A percentile compares a stretch with the other conserved stretches of the same genome.
These are phyloP conservation scores for Didymellaceae sp. DNA, from an alignment of 2,329 filamentous ascomycete species.

Conservation along the genomic window DNA sequence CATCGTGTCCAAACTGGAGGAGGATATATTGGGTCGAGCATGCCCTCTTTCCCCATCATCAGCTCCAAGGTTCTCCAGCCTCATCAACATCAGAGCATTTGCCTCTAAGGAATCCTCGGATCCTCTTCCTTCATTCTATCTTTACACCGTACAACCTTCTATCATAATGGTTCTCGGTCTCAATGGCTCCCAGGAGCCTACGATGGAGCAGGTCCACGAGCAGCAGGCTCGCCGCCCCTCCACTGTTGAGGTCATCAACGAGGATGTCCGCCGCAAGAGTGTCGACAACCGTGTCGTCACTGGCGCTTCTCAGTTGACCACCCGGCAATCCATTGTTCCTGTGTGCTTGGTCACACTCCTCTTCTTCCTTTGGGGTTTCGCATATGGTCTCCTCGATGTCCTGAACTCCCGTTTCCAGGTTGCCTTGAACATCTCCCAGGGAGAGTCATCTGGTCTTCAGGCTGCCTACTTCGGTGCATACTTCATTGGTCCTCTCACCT, in stretches of 20 bases:
- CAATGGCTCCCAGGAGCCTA: slow-evolving; percentile 40
- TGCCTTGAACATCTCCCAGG: slow-evolving; percentile 53
- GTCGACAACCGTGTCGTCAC: slow-evolving; percentile 46
- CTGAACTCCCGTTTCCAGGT: slow-evolving; percentile 55
- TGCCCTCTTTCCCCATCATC: slow-evolving; percentile 26
- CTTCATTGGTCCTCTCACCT: slow-evolving; percentile 60
- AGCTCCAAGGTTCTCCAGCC: slow-evolving; percentile 29
- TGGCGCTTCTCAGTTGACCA: slow-evolving; percentile 50
- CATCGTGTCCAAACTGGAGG: slow-evolving; percentile 18
- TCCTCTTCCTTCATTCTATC: slow-evolving; percentile 4
- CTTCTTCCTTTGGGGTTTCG: slow-evolving; percentile 62
- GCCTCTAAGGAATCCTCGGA: slow-evolving; percentile 6
- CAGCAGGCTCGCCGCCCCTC: slow-evolving; percentile 48
- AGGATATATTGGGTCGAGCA: slow-evolving; percentile 30
- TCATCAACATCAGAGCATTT: slow-evolving; percentile 19
- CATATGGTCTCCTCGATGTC: slow-evolving; percentile 55
- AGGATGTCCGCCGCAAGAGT: slow-evolving; percentile 42
- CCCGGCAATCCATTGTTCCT: slow-evolving; percentile 56
- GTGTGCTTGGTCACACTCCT: slow-evolving; percentile 56
- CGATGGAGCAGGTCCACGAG: slow-evolving; percentile 43
- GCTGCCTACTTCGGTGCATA: slow-evolving; percentile 70
- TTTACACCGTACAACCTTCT: slow-evolving; percentile 4
- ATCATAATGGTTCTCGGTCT: slow-evolving; percentile 38
- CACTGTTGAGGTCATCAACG: slow-evolving; percentile 41
- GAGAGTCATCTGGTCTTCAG: slow-evolving; percentile 67